Evolutionary conservation across 2,329 filamentous ascomycete species (phyloP), one percentile per base, ranked within the genome.

Genomic region (Pestalotiopsis sp.): DNA sequence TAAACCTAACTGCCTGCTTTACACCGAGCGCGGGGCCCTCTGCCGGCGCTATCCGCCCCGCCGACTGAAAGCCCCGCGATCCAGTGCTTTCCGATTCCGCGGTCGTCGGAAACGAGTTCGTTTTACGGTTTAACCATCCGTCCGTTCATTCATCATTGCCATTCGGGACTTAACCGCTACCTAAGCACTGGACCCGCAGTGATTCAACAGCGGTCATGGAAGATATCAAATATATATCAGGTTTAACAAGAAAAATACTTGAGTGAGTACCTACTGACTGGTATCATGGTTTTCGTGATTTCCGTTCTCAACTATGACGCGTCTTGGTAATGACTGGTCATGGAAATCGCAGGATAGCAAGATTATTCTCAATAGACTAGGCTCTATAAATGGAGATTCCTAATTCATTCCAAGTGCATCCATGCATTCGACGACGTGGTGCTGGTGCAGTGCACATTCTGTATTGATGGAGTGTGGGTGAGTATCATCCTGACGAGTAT

Each of bases 51-150:
- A 62, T 62, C 59, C 59, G 59, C 59, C 59, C 45, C 27, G 57
- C 57, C 27, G 57, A 9, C 25, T 20, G 57, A 6, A 27, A 59
- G 45, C 57, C 59, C 59, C 59, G 31, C 59, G 25, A 36, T 36
- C 59, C 59, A 62, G 27, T 62, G 59, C 11, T 62, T 62, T 62
- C 59, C 59, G 59, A 62, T 62, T 64, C 62, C 62, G 62, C 39
- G 36, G 14, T 49, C 31, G 20, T 25, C 62, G 38, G 62, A 25
- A 23, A 38, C 36, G 31, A 38, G 7, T 60, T 36, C 57, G 20
- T 60, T 23, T 13, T 60, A 60, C 23, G 57, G 23, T 60, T 60
- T 20, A 60, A 36, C 17, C 49, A 56, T 17, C 31, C 31, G 7
- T 36, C 45, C 14, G 7, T n/a, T n/a, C 6, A 9, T 52, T 52